A percentile compares a stretch with the other conserved stretches of the same genome.
Evolutionary conservation across 179 eudicot genomes (phyloP).

Genomic region (Nepenthes alata): DNA sequence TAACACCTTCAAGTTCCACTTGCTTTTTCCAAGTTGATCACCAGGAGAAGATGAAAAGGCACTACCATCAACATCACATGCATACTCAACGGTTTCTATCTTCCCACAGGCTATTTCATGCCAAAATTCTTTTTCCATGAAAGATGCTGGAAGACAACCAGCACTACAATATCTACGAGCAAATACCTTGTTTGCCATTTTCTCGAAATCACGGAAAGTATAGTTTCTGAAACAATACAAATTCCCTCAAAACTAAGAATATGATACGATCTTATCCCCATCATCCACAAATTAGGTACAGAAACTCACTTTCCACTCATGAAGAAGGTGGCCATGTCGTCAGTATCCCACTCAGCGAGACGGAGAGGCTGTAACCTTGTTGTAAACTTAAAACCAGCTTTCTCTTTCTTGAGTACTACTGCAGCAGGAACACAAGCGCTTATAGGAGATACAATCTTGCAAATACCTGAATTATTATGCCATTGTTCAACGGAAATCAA

Average conservation of each 20-base stretch:
- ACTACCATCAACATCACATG: constrained; percentile 99
- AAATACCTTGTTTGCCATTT: constrained; percentile 92
- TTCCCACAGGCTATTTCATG: constrained; percentile 83
- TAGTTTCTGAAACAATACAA: constrained; percentile 52
- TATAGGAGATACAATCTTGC: constrained; percentile 90
- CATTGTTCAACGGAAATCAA: not conserved
- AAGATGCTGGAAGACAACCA: constrained; percentile 75
- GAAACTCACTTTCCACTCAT: constrained; percentile 80
- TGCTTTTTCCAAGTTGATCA: constrained; percentile 92
- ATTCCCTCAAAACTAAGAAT: not conserved
- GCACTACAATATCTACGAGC: constrained; percentile 75
- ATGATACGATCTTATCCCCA: not conserved
- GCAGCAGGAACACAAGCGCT: constrained; percentile 93
- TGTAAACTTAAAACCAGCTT: constrained; percentile 76
- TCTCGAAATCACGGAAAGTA: constrained; percentile 89
- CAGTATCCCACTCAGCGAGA: constrained; percentile 93
- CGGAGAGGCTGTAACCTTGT: constrained; percentile 98
- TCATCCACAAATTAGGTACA: not conserved
- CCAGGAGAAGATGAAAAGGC: constrained; percentile 83
- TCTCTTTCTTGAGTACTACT: constrained; percentile 81
- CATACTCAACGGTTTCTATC: constrained; percentile 91
- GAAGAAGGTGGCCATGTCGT: constrained; percentile 85
- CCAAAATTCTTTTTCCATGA: constrained; percentile 98
- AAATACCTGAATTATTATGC: constrained; percentile 44
- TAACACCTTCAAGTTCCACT: constrained; percentile 90